Percentiles rank a stretch among this genome's conserved stretches.
These are phyloP conservation scores for Porphyra umbilicalis DNA, from an alignment of 31 red algal genomes.

Conservation along the genomic window DNA sequence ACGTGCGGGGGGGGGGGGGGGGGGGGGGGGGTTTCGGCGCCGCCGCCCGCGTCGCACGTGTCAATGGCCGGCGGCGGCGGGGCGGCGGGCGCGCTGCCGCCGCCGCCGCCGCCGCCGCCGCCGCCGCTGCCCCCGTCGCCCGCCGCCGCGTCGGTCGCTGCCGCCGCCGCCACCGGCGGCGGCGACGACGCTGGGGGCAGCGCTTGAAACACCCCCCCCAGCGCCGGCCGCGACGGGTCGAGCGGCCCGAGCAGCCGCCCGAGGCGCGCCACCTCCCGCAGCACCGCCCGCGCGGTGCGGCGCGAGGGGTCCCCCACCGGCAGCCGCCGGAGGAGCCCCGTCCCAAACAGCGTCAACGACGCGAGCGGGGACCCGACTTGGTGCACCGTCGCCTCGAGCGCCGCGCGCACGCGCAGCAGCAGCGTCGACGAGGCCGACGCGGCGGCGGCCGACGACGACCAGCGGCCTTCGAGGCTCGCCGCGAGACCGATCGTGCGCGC, in stretches of 20 bases:
- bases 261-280: conserved; percentile 55
- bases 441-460: conserved; percentile 8
- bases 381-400: conserved; percentile 67
- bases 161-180: background rate
- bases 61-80: background rate
- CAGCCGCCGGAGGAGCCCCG: conserved; percentile 41
- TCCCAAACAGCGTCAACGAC: conserved; percentile 74
- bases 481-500: conserved; percentile 41
- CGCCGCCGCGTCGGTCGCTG: background rate
- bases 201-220: background rate
- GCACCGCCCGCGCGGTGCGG: conserved; percentile 36
- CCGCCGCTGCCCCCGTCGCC: background rate
- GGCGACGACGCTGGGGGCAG: no score
- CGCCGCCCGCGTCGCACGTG: background rate
- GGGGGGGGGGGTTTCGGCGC: background rate
- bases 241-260: conserved; percentile 67
- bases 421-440: background rate
- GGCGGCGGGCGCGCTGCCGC: background rate
- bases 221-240: background rate
- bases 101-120: background rate
- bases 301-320: conserved; percentile 52
- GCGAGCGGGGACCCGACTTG: conserved; percentile 59
- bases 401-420: conserved; percentile 20
- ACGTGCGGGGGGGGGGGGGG: background rate
- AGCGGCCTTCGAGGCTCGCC: conserved; percentile 39